These are phyloP conservation scores for Fusarium lyarnte DNA, from an alignment of 2,329 filamentous ascomycete genomes.

Conservation along the genomic window DNA sequence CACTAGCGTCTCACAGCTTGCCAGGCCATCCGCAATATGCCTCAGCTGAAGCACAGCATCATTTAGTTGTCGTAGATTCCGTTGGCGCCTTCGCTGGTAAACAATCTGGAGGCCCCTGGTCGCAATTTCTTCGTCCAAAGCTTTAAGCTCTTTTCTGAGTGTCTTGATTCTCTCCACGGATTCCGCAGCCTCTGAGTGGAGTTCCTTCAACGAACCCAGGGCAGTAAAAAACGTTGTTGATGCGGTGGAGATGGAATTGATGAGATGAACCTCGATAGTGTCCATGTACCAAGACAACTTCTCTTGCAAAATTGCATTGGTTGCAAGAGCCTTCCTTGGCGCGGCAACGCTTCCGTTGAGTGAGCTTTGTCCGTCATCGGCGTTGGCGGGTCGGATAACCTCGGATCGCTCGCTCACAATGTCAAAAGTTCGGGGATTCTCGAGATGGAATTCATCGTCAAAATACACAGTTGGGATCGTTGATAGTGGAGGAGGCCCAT, in stretches of 20 bases:
- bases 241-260: constrained; percentile 93
- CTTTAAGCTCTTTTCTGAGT: constrained; percentile 79
- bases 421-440: constrained; percentile 96
- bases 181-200: constrained; percentile 91
- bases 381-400: constrained; percentile 78
- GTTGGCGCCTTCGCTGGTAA: constrained; percentile 80
- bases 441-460: constrained; percentile 92
- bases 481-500: constrained; percentile 84
- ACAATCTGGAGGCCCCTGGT: constrained; percentile 86
- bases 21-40: constrained; percentile 78
- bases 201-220: constrained; percentile 85
- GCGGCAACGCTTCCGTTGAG: constrained; percentile 65
- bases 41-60: constrained; percentile 86
- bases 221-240: constrained; percentile 97
- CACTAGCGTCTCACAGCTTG: constrained; percentile 80
- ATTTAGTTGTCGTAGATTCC: constrained; percentile 85
- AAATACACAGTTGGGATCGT: constrained; percentile 96
- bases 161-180: constrained; percentile 88
- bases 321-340: constrained; percentile 87
- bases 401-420: constrained; percentile 96
- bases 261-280: constrained; percentile 96
- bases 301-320: constrained; percentile 96
- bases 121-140: constrained; percentile 87
- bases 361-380: constrained; percentile 63
- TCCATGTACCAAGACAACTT: constrained; percentile 99